These are phyloP conservation scores for Solanum aculeatissimum DNA, from an alignment of 305 asterid species.

Conservation along the genomic window DNA sequence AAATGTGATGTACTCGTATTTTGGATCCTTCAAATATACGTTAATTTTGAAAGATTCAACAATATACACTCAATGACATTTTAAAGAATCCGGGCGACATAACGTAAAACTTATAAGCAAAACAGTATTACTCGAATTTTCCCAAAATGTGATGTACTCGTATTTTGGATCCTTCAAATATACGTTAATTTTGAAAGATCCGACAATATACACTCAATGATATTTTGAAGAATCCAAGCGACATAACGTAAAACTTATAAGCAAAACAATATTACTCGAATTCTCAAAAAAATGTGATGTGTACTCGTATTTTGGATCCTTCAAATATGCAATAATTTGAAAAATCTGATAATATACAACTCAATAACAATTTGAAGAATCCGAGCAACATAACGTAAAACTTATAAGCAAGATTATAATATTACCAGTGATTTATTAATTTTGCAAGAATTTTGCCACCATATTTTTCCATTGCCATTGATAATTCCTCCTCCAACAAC, in stretches of 20 bases:
- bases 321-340: background rate
- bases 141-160: too few species aligned
- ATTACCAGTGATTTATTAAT: slow-evolving; percentile 27
- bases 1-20: background rate
- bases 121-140: too few species aligned
- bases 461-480: slow-evolving; percentile 46
- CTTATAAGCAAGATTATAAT: background rate
- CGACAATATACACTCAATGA: background rate
- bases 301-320: background rate
- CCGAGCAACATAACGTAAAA: background rate
- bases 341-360: background rate
- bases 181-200: background rate
- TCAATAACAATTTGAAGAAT: background rate
- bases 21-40: background rate
- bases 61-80: background rate
- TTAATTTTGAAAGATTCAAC: background rate
- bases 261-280: too few species aligned
- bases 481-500: slow-evolving; percentile 46
- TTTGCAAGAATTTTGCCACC: slow-evolving; percentile 73
- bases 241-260: background rate
- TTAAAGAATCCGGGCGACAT: too few species aligned
- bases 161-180: too few species aligned
- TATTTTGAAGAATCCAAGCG: background rate
- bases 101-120: too few species aligned
- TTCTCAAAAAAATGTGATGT: too few species aligned